Base-by-base conservation (phyloP, 306 rosid species). In the Canavalia gladiata region DNA sequence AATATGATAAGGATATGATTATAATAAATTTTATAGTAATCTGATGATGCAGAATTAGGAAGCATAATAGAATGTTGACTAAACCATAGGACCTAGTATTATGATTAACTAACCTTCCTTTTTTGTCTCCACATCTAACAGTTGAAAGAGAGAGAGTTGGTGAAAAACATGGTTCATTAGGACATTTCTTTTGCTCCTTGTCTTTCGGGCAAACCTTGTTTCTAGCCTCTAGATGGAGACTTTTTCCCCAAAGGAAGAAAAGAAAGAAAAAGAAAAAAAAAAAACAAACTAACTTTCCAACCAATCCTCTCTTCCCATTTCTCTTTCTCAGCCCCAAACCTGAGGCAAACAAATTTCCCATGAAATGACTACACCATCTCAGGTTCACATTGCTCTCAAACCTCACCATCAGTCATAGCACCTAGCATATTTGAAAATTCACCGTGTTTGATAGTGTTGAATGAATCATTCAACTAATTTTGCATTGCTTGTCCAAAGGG, bases 141-240 rank as follows among this genome's bases (percentile, higher is more conserved):
- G 56, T 57, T 59, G 41, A 43, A 74, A 59, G 67, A 76, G 69
- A 59, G 67, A 76, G 69, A 49, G 74, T 29, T 64, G 52, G 39
- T 29, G 33, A 62, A n/a, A 78, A 55, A 2, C 45, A 68, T 28
- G 12, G 55, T 47, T 52, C 46, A 34, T 5, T 33, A 79, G 54
- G 83, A 67, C 86, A 84, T 73, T 63, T 74, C 45, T 77, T 52
- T 4, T 77, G 30, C 9, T 67, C 92, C 92, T 85, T 77, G 25
- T 82, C 72, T 87, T 87, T 90, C 90, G 92, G 87, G 2, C 31
- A 63, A 76, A 58, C 41, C 42, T 57, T 74, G 58, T 83, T 89
- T 77, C 54, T 56, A 83, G 74, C 92, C 94, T 84, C 91, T 52
- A 43, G n/a, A 62, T 69, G 30, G 80, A 87, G 92, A 89, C 31